Percentiles rank a stretch among this genome's conserved stretches.
Evolutionary conservation across 805 yeast species (phyloP).

Genomic region (Yamadazyma kitorensis): DNA sequence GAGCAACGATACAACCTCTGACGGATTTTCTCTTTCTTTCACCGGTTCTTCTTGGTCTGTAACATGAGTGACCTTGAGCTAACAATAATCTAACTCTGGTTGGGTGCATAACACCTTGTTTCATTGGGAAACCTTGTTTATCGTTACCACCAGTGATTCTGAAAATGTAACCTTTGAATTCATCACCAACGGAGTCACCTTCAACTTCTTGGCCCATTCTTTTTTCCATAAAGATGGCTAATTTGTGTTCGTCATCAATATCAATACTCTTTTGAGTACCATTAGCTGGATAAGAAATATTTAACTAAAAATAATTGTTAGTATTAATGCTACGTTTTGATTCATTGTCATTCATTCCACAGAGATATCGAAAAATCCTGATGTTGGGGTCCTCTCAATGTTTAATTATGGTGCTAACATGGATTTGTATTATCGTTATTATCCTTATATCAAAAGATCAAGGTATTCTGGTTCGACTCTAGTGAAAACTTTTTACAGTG

Average conservation of each 20-base stretch:
- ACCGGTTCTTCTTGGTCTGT: slow-evolving; percentile 99
- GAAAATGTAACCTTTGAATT: slow-evolving; percentile 99
- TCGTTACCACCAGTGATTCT: slow-evolving; percentile 99
- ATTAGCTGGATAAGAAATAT: slow-evolving; percentile 99
- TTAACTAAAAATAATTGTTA: slow-evolving; percentile 63
- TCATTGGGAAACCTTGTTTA: slow-evolving; percentile 99
- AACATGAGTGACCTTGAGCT: slow-evolving; percentile 93
- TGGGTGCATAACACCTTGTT: slow-evolving; percentile 99
- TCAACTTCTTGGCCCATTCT: slow-evolving; percentile 99
- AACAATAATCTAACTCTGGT: slow-evolving; percentile 97
- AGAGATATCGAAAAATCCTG: too few species aligned
- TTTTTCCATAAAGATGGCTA: slow-evolving; percentile 98
- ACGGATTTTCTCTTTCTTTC: slow-evolving; percentile 99
- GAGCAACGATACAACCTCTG: slow-evolving; percentile 98
- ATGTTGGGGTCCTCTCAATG: too few species aligned
- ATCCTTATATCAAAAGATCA: too few species aligned
- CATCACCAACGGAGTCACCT: slow-evolving; percentile 97
- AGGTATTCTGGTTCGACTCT: too few species aligned
- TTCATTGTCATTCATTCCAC: too few species aligned
- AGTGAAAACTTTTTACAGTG: too few species aligned
- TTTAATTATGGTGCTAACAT: too few species aligned
- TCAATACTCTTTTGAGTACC: slow-evolving; percentile 99
- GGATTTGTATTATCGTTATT: too few species aligned
- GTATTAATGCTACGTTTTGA: slow-evolving; percentile 8
- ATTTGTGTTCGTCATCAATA: slow-evolving; percentile 98